Evolutionary conservation across 768 basidiomycete species (phyloP), one percentile per base, ranked within the genome.

Genomic region (Lactarius trivialis): DNA sequence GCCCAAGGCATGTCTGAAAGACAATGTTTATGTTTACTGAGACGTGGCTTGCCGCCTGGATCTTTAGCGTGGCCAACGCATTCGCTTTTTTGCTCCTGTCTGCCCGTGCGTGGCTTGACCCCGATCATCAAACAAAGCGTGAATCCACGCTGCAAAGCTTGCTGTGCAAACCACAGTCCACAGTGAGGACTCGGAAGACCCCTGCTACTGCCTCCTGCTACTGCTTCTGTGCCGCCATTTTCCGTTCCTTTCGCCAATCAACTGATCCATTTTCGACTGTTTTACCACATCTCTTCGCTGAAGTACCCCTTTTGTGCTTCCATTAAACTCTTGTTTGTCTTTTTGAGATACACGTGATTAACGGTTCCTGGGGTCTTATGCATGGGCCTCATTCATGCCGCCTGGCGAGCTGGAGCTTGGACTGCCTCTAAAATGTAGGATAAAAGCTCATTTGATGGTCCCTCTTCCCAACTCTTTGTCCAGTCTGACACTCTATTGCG

Each of bases 351-450:
- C 52, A 55, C 32, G 53, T 55, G 53, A 55, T 28, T 19, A 3
- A 8, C 32, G 26, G 60, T 55, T 7, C 32, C 45, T 39, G 33
- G 53, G 45, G 60, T 55, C 59, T 50, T 3, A 14, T 32, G 36
- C 21, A 9, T 48, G 26, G n/a, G 33, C 17, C 52, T 45, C 41
- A 48, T 11, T 36, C 17, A n/a, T 21, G 45, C 7, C 37, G 45
- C 53, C 54, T 17, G 30, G 34, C 34, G 37, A 41, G 36, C 45
- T 49, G 6, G 43, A 36, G 39, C 19, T 55, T 55, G 60, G n/a
- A 55, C 54, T 49, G 54, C 54, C 60, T 60, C 26, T 15, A 33
- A 21, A 30, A 24, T 14, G 43, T 41, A 30, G 34, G 45, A 60
- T 55, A 60, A 37, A 60, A 55, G 54, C 33, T 17, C 41, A 32